A percentile compares a stretch with the other conserved stretches of the same genome.
phyloP scores from a whole-genome alignment of 257 asterid species.

The Forsythia viridissima region DNA sequence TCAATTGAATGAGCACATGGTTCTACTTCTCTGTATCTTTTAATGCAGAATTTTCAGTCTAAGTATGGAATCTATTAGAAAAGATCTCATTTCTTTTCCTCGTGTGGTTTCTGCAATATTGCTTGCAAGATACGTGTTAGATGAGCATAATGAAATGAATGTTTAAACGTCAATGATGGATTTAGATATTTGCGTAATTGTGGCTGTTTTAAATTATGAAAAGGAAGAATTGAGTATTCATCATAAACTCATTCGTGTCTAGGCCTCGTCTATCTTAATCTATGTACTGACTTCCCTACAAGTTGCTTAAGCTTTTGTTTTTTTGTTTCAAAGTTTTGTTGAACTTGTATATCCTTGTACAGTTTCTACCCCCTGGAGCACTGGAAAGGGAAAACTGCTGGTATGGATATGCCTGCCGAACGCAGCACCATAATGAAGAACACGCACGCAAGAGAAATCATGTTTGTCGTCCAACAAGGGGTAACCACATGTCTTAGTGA shows the following conservation, averaged over 20 bases:
- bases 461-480: constrained; percentile 94
- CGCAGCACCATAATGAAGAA: constrained; percentile 91
- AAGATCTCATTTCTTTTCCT: background rate
- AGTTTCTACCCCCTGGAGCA: constrained; percentile 74
- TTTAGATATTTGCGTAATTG: background rate
- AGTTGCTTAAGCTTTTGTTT: background rate
- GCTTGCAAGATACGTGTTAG: background rate
- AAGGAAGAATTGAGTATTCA: background rate
- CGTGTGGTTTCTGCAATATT: background rate
- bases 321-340: background rate
- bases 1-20: background rate
- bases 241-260: background rate
- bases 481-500: constrained; percentile 34
- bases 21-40: background rate
- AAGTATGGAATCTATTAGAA: background rate
- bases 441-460: constrained; percentile 94
- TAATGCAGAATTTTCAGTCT: background rate
- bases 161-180: background rate
- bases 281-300: background rate
- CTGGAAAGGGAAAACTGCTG: constrained; percentile 80
- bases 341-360: constrained; percentile 15
- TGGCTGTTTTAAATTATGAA: background rate
- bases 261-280: background rate
- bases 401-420: constrained; percentile 92
- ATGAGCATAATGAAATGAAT: background rate